These are phyloP conservation scores for Paramecium tetraurelia DNA, from an alignment of 73 alveolate species.

Conservation along the genomic window DNA sequence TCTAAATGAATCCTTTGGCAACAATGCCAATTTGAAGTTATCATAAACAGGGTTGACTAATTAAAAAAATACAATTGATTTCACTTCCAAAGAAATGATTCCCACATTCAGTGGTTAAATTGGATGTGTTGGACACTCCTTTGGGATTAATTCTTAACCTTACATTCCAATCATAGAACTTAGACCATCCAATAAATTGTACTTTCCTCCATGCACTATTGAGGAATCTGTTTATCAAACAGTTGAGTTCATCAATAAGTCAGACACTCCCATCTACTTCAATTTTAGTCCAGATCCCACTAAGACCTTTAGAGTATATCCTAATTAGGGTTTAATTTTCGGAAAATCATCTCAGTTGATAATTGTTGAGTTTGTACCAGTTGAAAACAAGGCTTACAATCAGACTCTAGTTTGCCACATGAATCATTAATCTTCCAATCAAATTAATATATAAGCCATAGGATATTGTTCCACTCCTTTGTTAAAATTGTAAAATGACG, in stretches of 20 bases:
- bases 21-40: constrained; percentile 13
- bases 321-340: constrained; percentile 89
- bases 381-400: constrained; percentile 85
- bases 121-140: constrained; percentile 95
- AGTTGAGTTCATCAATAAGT: constrained; percentile 86
- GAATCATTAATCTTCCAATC: constrained; percentile 89
- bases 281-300: constrained; percentile 89
- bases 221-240: constrained; percentile 94
- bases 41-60: background rate
- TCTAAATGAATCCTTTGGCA: background rate
- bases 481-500: constrained; percentile 84
- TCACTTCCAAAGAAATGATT: constrained; percentile 54
- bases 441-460: constrained; percentile 77
- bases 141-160: constrained; percentile 93
- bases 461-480: constrained; percentile 96
- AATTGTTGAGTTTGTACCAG: constrained; percentile 95
- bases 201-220: constrained; percentile 94
- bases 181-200: constrained; percentile 85
- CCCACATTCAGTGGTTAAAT: constrained; percentile 80
- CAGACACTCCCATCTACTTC: constrained; percentile 95
- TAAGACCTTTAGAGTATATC: constrained; percentile 90
- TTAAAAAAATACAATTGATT: background rate
- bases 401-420: constrained; percentile 83
- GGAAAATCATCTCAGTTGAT: constrained; percentile 90
- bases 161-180: constrained; percentile 96